A percentile compares a stretch with the other conserved stretches of the same genome.
Conservation (phyloP, 1,284 basidiomycete species). For the Sporisorium sorghi region DNA sequence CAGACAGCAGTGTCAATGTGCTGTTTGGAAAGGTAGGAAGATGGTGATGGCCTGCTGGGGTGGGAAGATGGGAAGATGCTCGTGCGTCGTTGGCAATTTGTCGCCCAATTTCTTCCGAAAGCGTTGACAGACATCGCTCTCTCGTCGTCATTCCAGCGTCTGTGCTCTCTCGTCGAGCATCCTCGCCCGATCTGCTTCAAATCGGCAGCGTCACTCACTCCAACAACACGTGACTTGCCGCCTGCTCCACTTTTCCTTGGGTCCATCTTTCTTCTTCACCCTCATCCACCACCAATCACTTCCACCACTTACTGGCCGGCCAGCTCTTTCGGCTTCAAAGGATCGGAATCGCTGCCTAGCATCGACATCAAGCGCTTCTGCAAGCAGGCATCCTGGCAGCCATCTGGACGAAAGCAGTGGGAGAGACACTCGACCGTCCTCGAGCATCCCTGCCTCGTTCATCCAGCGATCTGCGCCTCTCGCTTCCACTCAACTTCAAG, state of each 20-base stretch:
- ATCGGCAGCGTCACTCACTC: neutral
- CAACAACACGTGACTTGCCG: constrained; percentile 13
- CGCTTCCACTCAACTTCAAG: too few relatives aligned
- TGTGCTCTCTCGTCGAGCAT: neutral
- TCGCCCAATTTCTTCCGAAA: constrained; percentile 21
- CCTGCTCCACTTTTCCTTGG: constrained; percentile 6
- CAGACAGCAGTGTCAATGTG: neutral
- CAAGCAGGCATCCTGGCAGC: neutral
- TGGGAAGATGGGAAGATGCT: constrained; percentile 2
- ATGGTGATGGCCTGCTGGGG: too few relatives aligned
- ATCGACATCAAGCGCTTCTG: neutral
- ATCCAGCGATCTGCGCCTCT: too few relatives aligned
- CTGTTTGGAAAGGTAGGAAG: neutral
- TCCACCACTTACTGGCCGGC: neutral
- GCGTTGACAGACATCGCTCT: constrained; percentile 2
- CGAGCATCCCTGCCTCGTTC: too few relatives aligned
- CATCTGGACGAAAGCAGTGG: neutral
- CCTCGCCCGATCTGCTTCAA: neutral
- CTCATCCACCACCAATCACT: neutral
- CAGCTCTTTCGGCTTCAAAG: neutral
- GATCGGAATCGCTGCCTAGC: neutral
- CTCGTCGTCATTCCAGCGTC: neutral
- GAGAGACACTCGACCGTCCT: too few relatives aligned
- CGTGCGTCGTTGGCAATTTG: constrained; percentile 4
- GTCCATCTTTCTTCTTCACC: neutral